phyloP scores from a whole-genome alignment of 2,329 filamentous ascomycete genomes.

The Hypoxylon sp. region DNA sequence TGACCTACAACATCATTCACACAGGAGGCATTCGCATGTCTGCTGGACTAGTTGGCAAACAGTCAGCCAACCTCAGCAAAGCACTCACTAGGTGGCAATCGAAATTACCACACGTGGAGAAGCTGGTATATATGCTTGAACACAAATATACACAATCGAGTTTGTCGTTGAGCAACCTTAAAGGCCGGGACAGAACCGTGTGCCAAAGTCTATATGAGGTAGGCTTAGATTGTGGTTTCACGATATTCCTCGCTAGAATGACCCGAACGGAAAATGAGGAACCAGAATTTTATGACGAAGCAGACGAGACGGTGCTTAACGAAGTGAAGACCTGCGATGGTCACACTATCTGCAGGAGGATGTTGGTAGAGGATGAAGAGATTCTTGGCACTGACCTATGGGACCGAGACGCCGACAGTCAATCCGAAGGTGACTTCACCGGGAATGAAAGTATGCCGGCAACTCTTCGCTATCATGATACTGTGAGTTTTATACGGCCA shows the following conservation, averaged over 20 bases:
- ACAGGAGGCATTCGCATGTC: slow-evolving; percentile 23
- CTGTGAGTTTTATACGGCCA: slow-evolving; percentile 29
- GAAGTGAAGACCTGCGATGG: slow-evolving; percentile 28
- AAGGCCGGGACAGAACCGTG: slow-evolving; percentile 43
- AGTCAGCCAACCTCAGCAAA: slow-evolving; percentile 25
- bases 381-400: slow-evolving; percentile 35
- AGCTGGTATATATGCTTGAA: slow-evolving; percentile 42
- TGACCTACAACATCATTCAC: slow-evolving; percentile 64
- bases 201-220: slow-evolving; percentile 36
- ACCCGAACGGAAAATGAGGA: slow-evolving; percentile 24
- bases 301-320: slow-evolving; percentile 15
- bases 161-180: slow-evolving; percentile 44
- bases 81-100: slow-evolving; percentile 35
- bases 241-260: slow-evolving; percentile 43
- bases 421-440: slow-evolving; percentile 34
- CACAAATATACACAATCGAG: slow-evolving; percentile 46
- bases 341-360: not conserved
- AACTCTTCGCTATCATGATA: slow-evolving; percentile 38
- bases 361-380: slow-evolving; percentile 14
- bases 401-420: slow-evolving; percentile 34
- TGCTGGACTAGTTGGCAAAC: slow-evolving; percentile 31
- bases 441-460: slow-evolving; percentile 38
- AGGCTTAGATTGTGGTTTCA: slow-evolving; percentile 32
- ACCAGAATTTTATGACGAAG: slow-evolving; percentile 2
- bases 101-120: not conserved